Evolutionary conservation across 1,284 basidiomycete species (phyloP), one percentile per base, ranked within the genome.

Genomic region (Fomitopsis betulina): DNA sequence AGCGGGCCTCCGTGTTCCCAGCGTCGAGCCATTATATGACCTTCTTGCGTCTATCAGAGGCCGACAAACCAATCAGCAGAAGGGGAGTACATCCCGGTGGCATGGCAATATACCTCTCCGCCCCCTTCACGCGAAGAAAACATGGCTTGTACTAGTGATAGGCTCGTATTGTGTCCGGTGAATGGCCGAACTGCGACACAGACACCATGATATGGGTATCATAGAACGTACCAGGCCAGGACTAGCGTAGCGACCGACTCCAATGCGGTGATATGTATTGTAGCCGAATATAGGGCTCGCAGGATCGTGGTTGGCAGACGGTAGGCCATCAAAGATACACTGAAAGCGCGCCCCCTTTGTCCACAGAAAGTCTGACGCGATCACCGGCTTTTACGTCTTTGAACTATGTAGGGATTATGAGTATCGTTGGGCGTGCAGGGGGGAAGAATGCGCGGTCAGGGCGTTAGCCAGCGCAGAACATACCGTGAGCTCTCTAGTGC

Each of bases 401-500:
- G 75, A 89, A 88, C 85, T 87, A 63, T 25, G 58, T 25, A 45
- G 5, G 33, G 53, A 50, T 45, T 55, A 56, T 38, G 56, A 38
- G 54, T 58, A 30, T 49, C 59, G 2, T 45, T 33, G 23, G 13
- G 9, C 32, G 25, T 19, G 12, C 5, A 12, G 4, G 13, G 27
- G 23, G 30, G 37, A 23, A 9, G 40, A 39, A 15, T 30, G 19
- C 32, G 45, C 27, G 45, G 35, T 15, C n/a, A 30, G 12, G 19
- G 21, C 35, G 42, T 37, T 57, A 45, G 43, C 30, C 23, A 13
- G 51, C 19, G 13, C n/a, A 53, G 49, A 53, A 75, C 83, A 53
- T 66, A 89, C 87, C 57, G 85, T 88, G 60, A 89, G 70, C 68
- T 89, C 86, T 58, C 86, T 73, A n/a, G 86, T 88, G 56, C 86